These are phyloP conservation scores for Phaeodactylum tricornutum DNA, from an alignment of 108 stramenopile species.

Conservation along the genomic window DNA sequence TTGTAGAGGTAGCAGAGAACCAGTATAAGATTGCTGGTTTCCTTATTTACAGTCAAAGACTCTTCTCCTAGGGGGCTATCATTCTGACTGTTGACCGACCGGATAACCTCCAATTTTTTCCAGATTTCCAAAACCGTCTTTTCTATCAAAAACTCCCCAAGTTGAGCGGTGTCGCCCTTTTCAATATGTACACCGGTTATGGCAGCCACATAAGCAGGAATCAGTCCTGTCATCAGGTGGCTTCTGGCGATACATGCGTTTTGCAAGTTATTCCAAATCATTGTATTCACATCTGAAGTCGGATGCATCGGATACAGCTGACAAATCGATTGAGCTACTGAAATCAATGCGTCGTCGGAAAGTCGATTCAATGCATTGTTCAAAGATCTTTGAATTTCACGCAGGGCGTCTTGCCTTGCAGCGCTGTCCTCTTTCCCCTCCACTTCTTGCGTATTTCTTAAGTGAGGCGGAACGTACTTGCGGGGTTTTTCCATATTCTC, in stretches of 20 bases:
- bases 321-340: conserved; percentile 60
- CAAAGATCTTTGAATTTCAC: conserved; percentile 49
- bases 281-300: conserved; percentile 51
- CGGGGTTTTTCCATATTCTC: conserved; percentile 13
- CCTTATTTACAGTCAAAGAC: not conserved
- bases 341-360: conserved; percentile 82
- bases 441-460: conserved; percentile 34
- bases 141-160: conserved; percentile 65
- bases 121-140: conserved; percentile 41
- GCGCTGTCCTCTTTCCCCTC: conserved; percentile 5
- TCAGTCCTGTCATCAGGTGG: conserved; percentile 69
- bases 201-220: conserved; percentile 70
- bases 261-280: conserved; percentile 61
- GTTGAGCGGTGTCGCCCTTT: conserved; percentile 64
- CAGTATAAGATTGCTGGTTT: conserved; percentile 54
- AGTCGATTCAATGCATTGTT: conserved; percentile 88
- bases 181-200: conserved; percentile 70
- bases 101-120: conserved; percentile 19
- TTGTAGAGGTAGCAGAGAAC: conserved; percentile 90
- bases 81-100: not conserved
- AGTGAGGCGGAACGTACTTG: conserved; percentile 81
- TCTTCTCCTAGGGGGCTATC: not conserved
- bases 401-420: conserved; percentile 11
- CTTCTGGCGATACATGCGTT: conserved; percentile 49
- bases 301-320: conserved; percentile 38